Evolutionary conservation across 352 stramenopile species (phyloP).

Genomic region (Lagenidium sp.): DNA sequence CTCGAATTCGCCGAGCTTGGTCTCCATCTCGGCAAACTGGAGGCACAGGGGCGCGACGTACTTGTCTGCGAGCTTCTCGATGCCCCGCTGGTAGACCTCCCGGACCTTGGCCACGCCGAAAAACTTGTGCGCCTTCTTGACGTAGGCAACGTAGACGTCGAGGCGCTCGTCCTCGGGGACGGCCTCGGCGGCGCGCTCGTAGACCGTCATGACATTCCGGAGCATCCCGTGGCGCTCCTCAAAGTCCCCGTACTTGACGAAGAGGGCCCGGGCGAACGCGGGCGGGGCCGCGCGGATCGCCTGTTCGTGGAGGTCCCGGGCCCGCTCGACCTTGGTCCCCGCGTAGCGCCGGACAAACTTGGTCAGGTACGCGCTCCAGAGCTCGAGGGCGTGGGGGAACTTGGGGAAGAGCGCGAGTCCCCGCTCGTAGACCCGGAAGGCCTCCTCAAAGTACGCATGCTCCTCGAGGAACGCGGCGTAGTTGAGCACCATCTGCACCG

Average conservation of each 20-base stretch:
- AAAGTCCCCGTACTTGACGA: slow-evolving; percentile 89
- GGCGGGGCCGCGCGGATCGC: slow-evolving; percentile 71
- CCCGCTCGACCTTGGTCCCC: slow-evolving; percentile 95
- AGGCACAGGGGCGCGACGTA: slow-evolving; percentile 90
- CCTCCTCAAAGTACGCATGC: slow-evolving; percentile 96
- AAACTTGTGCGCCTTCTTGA: slow-evolving; percentile 94
- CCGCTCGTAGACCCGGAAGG: slow-evolving; percentile 92
- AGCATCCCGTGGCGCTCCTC: slow-evolving; percentile 96
- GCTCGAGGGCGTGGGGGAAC: slow-evolving; percentile 93
- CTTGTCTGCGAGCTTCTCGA: slow-evolving; percentile 90
- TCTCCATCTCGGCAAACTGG: slow-evolving; percentile 96
- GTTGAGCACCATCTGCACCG: slow-evolving; percentile 96
- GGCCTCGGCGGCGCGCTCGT: slow-evolving; percentile 89
- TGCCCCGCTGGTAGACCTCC: slow-evolving; percentile 95
- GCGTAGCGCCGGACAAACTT: slow-evolving; percentile 95
- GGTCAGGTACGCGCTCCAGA: slow-evolving; percentile 95
- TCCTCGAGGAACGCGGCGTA: slow-evolving; percentile 96
- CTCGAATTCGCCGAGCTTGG: slow-evolving; percentile 95
- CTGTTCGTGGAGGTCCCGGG: slow-evolving; percentile 96
- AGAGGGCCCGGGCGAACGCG: slow-evolving; percentile 84
- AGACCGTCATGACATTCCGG: slow-evolving; percentile 94
- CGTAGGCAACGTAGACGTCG: slow-evolving; percentile 92
- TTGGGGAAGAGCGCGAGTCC: slow-evolving; percentile 67
- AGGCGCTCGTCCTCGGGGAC: slow-evolving; percentile 87
- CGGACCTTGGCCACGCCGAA: slow-evolving; percentile 95